Percentiles rank a stretch among this genome's conserved stretches.
These are phyloP conservation scores for Epichloe glyceriae DNA, from an alignment of 2,329 filamentous ascomycete genomes.

Conservation along the genomic window DNA sequence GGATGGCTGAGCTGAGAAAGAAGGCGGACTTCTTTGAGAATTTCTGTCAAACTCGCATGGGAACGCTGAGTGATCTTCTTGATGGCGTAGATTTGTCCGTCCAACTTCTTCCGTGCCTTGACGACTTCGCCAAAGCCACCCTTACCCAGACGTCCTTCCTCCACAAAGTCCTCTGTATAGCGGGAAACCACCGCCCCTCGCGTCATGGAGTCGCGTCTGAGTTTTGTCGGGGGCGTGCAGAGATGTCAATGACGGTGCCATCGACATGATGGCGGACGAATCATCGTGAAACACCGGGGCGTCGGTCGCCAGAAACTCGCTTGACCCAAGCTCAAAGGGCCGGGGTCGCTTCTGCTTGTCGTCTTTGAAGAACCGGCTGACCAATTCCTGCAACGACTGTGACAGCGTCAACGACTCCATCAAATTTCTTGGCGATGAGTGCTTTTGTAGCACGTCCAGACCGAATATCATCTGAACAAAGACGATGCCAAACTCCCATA, in stretches of 20 bases:
- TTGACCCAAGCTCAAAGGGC: conserved; percentile 59
- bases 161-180: conserved; percentile 81
- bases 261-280: conserved; percentile 24
- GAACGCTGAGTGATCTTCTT: conserved; percentile 89
- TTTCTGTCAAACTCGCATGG: conserved; percentile 65
- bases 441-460: conserved; percentile 59
- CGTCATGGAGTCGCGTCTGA: conserved; percentile 50
- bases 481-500: conserved; percentile 90
- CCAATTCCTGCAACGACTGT: conserved; percentile 62
- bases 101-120: conserved; percentile 86
- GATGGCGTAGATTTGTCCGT: conserved; percentile 87
- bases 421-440: conserved; percentile 64
- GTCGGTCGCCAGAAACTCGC: conserved; percentile 53
- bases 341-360: conserved; percentile 75
- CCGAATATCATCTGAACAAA: conserved; percentile 93
- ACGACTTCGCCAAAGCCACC: conserved; percentile 95
- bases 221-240: conserved; percentile 32
- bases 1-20: conserved; percentile 90
- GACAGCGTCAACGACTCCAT: conserved; percentile 62
- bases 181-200: conserved; percentile 47
- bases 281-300: conserved; percentile 43
- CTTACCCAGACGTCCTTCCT: conserved; percentile 78
- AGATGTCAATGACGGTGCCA: conserved; percentile 29
- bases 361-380: conserved; percentile 71
- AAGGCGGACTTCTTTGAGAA: conserved; percentile 73